Percentiles rank a stretch among this genome's conserved stretches.
Conservation (phyloP, 495 filamentous ascomycete genomes). For the Copromyces sp. region DNA sequence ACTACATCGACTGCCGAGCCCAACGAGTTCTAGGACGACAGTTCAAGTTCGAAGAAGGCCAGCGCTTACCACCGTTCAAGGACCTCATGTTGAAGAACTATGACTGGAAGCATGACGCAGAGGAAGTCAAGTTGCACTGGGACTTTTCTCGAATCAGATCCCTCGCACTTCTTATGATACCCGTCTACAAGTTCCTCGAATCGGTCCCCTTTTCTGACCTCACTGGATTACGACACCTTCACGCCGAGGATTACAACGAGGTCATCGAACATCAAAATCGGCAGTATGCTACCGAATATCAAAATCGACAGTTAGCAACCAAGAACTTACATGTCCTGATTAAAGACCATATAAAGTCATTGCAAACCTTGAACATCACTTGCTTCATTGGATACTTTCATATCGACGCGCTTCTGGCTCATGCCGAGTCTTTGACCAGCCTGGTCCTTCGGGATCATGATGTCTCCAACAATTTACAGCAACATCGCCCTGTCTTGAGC, state of each 20-base stretch:
- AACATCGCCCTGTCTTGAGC: neutral
- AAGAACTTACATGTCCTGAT: conserved; percentile 12
- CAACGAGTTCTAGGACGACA: conserved; percentile 9
- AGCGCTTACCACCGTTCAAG: conserved; percentile 22
- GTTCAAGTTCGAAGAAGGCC: conserved; percentile 17
- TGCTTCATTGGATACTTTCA: neutral
- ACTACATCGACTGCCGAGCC: conserved; percentile 16
- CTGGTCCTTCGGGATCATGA: neutral
- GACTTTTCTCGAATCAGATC: conserved; percentile 20
- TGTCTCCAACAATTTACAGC: neutral
- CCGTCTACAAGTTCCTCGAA: conserved; percentile 18
- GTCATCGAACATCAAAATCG: conserved; percentile 8
- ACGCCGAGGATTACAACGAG: conserved; percentile 19
- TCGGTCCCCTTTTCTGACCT: conserved; percentile 16
- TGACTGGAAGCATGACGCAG: conserved; percentile 21
- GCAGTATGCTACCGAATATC: conserved; percentile 2
- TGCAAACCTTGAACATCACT: neutral
- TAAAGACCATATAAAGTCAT: conserved; percentile 7
- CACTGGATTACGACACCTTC: conserved; percentile 10
- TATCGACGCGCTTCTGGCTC: conserved; percentile 1
- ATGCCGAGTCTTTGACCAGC: neutral
- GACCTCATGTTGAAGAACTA: conserved; percentile 22
- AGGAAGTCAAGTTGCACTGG: conserved; percentile 18
- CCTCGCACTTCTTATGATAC: conserved; percentile 20
- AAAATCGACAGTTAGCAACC: conserved; percentile 12